Evolutionary conservation across 2,329 filamentous ascomycete genomes (phyloP).

Genomic region (Cytospora piceicola): DNA sequence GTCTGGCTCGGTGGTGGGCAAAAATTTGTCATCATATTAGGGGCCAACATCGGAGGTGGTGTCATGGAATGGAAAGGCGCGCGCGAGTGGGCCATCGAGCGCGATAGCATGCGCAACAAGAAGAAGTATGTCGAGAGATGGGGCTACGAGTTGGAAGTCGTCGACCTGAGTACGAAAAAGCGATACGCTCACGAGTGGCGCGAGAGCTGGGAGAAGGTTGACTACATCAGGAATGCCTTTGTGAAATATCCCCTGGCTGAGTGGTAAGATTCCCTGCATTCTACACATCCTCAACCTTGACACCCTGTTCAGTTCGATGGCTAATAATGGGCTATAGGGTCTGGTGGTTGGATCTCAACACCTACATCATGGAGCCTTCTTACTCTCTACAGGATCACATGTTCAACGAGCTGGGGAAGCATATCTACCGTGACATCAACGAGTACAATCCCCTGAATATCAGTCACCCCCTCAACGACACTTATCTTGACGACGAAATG

Average conservation of each 20-base stretch:
- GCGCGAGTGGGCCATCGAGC: conserved; percentile 95
- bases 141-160: conserved; percentile 95
- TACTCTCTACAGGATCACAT: conserved; percentile 90
- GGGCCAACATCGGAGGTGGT: conserved; percentile 91
- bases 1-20: conserved; percentile 78
- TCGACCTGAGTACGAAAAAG: conserved; percentile 99
- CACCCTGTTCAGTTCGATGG: not conserved
- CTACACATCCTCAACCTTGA: not conserved
- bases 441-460: conserved; percentile 95
- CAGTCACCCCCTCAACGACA: conserved; percentile 74
- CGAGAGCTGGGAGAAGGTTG: conserved; percentile 99
- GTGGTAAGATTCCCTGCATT: conserved; percentile 66
- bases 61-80: conserved; percentile 99
- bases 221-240: conserved; percentile 85
- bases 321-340: conserved; percentile 67
- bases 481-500: conserved; percentile 76
- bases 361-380: conserved; percentile 94
- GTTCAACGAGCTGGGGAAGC: conserved; percentile 75
- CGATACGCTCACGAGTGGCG: conserved; percentile 98
- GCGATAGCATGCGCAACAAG: conserved; percentile 96
- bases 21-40: conserved; percentile 92
- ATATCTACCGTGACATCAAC: conserved; percentile 95
- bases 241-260: conserved; percentile 94
- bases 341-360: conserved; percentile 98
- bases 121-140: conserved; percentile 82